Percentiles rank a stretch among this genome's conserved stretches.
phyloP scores from a whole-genome alignment of 202 grass and related monocot species.

The Saccharum hybrid region DNA sequence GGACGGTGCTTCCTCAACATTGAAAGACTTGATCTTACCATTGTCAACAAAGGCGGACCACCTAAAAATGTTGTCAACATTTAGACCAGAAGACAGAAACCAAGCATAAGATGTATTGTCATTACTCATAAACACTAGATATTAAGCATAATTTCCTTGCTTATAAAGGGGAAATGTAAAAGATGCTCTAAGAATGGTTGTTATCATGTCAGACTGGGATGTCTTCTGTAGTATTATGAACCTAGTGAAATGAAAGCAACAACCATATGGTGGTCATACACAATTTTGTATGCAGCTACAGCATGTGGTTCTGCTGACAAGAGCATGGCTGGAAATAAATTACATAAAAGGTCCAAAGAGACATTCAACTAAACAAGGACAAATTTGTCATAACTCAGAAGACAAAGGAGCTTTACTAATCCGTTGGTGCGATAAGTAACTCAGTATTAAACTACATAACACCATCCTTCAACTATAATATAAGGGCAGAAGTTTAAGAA shows the following conservation, averaged over 20 bases:
- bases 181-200: too few species aligned
- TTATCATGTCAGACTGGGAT: too few species aligned
- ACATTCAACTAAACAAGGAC: neutral
- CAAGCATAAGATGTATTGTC: neutral
- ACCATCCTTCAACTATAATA: neutral
- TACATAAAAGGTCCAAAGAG: neutral
- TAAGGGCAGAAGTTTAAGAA: conserved; percentile 12
- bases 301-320: conserved; percentile 1
- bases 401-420: neutral
- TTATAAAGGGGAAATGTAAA: neutral
- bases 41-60: conserved; percentile 91
- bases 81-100: conserved; percentile 5
- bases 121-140: neutral
- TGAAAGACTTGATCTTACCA: conserved; percentile 88
- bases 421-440: neutral
- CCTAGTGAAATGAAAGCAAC: too few species aligned
- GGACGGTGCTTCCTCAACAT: conserved; percentile 84
- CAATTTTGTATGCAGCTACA: neutral
- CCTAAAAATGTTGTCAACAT: conserved; percentile 43
- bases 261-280: neutral
- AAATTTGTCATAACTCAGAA: conserved; percentile 1
- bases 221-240: too few species aligned
- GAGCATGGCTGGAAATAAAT: neutral
- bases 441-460: neutral
- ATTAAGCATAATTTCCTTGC: neutral